Conservation (phyloP, 2,329 filamentous ascomycete species). For the Penicillium frequentans region DNA sequence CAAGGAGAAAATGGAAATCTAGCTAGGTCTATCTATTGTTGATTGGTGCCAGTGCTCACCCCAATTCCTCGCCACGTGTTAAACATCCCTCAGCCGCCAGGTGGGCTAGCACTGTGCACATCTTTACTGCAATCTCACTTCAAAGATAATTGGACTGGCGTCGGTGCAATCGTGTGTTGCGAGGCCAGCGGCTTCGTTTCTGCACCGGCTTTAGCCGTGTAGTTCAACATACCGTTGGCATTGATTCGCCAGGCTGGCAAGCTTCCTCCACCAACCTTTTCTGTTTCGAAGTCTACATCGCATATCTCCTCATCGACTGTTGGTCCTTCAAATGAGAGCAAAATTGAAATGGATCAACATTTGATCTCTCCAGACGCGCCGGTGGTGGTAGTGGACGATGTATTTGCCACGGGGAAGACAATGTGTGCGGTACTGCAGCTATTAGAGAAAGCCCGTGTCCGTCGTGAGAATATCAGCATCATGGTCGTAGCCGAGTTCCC, state of each 20-base stretch:
- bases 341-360: conserved; percentile 48
- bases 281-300: conserved; percentile 49
- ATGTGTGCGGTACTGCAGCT: conserved; percentile 55
- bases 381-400: conserved; percentile 62
- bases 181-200: conserved; percentile 60
- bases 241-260: conserved; percentile 59
- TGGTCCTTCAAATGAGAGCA: conserved; percentile 31
- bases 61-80: conserved; percentile 53
- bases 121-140: conserved; percentile 52
- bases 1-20: conserved; percentile 24
- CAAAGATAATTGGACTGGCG: conserved; percentile 46
- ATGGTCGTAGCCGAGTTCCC: conserved; percentile 61
- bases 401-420: conserved; percentile 58
- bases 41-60: too few relatives aligned
- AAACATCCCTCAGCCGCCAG: conserved; percentile 52
- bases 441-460: conserved; percentile 46
- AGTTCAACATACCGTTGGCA: conserved; percentile 45
- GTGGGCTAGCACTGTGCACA: conserved; percentile 54
- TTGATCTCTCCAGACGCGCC: conserved; percentile 40
- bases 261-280: conserved; percentile 58
- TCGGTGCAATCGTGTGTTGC: conserved; percentile 53
- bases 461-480: conserved; percentile 45
- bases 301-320: conserved; percentile 53
- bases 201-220: conserved; percentile 52
- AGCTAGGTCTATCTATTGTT: too few relatives aligned